Percentiles rank a stretch among this genome's conserved stretches.
Conservation (phyloP, 2,329 filamentous ascomycete species). For the Colletotrichum sp. region DNA sequence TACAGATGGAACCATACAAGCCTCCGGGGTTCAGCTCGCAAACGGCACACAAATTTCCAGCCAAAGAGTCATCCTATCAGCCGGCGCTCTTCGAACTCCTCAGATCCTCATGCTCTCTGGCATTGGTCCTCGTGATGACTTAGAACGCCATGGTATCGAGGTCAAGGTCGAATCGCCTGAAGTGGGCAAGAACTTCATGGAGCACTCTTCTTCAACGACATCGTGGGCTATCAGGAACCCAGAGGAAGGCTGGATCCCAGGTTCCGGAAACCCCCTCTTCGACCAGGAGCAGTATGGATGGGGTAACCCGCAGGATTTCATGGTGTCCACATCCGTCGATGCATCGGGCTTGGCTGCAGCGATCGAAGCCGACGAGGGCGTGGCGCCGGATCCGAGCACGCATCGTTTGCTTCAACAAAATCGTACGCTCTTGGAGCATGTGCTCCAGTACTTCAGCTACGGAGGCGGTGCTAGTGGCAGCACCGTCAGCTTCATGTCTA, state of each 20-base stretch:
- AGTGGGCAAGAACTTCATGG: background rate
- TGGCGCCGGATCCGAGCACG: background rate
- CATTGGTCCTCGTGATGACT: background rate
- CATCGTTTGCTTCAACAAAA: background rate
- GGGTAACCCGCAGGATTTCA: background rate
- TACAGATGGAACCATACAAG: accelerated
- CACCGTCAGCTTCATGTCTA: background rate
- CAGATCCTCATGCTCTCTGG: background rate
- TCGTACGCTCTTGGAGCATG: background rate
- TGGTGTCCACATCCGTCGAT: background rate
- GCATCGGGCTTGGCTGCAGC: background rate
- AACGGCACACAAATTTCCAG: accelerated
- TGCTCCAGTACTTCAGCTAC: background rate
- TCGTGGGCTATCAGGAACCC: background rate
- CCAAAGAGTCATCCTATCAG: background rate
- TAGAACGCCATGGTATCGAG: background rate
- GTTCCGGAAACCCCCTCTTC: background rate
- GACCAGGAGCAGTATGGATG: background rate
- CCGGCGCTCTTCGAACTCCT: background rate
- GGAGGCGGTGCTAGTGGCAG: background rate
- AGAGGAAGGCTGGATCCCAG: background rate
- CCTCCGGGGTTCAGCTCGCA: background rate
- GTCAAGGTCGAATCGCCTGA: background rate
- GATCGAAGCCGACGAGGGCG: background rate
- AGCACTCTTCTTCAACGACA: background rate